Evolutionary conservation across 1,284 basidiomycete genomes (phyloP).

Genomic region (Vanrija pseudolonga): DNA sequence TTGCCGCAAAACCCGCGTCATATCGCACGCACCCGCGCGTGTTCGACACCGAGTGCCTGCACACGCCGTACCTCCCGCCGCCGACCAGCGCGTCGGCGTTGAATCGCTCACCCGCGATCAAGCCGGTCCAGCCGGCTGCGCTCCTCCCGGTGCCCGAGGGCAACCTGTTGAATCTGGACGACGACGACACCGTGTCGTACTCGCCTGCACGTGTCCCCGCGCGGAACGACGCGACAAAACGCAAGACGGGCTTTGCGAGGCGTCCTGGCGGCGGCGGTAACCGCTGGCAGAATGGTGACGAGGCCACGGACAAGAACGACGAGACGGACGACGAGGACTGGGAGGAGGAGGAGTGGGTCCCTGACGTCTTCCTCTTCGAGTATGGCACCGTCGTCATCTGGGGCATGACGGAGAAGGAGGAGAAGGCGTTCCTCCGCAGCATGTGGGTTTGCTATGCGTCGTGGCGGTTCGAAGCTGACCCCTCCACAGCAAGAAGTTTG

Average conservation of each 20-base stretch:
- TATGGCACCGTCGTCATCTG: slow-evolving; percentile 90
- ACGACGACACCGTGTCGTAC: slow-evolving; percentile 14
- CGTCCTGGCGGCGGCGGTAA: slow-evolving; percentile 52
- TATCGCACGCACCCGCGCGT: slow-evolving; percentile 78
- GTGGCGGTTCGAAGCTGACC: neutral
- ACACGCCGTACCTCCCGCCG: slow-evolving; percentile 47
- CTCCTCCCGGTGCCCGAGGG: slow-evolving; percentile 34
- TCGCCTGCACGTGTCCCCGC: neutral
- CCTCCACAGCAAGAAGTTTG: slow-evolving; percentile 75
- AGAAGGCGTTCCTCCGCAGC: slow-evolving; percentile 80
- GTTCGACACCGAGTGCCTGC: slow-evolving; percentile 48
- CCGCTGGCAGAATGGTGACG: slow-evolving; percentile 57
- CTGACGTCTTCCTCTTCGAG: slow-evolving; percentile 88
- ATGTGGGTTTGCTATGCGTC: slow-evolving; percentile 58
- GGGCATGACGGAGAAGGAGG: slow-evolving; percentile 93
- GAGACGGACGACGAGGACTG: slow-evolving; percentile 50
- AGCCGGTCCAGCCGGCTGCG: neutral
- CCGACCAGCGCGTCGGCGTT: slow-evolving; percentile 16
- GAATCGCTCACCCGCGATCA: slow-evolving; percentile 2
- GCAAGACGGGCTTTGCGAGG: slow-evolving; percentile 42
- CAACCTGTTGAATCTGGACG: slow-evolving; percentile 42
- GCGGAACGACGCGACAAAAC: slow-evolving; percentile 20
- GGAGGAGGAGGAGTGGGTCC: slow-evolving; percentile 58
- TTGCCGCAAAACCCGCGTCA: slow-evolving; percentile 70
- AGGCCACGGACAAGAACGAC: slow-evolving; percentile 7